Conservation (phyloP, 2,329 filamentous ascomycete species). For the Monosporascus sp. region DNA sequence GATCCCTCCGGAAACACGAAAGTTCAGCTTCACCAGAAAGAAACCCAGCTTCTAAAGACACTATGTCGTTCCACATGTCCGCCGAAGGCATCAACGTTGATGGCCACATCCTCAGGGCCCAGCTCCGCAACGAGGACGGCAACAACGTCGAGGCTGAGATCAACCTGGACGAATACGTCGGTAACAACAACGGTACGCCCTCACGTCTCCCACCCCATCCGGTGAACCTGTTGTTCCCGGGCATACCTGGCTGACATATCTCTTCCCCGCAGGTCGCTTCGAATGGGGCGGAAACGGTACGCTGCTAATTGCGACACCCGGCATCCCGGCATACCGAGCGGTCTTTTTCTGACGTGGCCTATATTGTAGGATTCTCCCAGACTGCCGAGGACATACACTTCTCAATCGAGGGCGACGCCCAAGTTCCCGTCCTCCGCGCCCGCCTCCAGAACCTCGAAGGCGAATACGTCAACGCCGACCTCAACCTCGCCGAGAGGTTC, state of each 20-base stretch:
- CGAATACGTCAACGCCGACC: constrained; percentile 34
- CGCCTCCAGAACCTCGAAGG: constrained; percentile 37
- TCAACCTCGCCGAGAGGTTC: constrained; percentile 53
- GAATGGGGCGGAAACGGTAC: constrained; percentile 13
- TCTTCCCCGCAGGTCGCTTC: constrained; percentile 8
- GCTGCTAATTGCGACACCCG: background rate
- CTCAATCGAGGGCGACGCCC: constrained; percentile 43
- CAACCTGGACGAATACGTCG: constrained; percentile 45
- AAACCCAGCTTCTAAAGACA: constrained; percentile 1
- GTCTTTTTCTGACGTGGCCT: background rate
- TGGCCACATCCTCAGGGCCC: constrained; percentile 41
- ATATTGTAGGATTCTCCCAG: constrained; percentile 34
- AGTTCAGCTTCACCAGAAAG: too few relatives aligned
- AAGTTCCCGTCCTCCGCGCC: constrained; percentile 49
- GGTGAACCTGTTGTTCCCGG: constrained; percentile 43
- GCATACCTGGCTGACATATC: constrained; percentile 16
- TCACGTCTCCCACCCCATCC: background rate
- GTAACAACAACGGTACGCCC: constrained; percentile 44
- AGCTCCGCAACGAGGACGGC: constrained; percentile 35
- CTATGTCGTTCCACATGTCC: constrained; percentile 47
- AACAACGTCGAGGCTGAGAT: constrained; percentile 39
- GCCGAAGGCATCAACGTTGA: constrained; percentile 43
- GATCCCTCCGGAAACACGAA: too few relatives aligned
- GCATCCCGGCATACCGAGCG: background rate
- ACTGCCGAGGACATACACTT: constrained; percentile 43